Percentiles rank a stretch among this genome's conserved stretches.
Evolutionary conservation across 2,329 filamentous ascomycete genomes (phyloP).

Genomic region (Colletotrichum ledebouriae): DNA sequence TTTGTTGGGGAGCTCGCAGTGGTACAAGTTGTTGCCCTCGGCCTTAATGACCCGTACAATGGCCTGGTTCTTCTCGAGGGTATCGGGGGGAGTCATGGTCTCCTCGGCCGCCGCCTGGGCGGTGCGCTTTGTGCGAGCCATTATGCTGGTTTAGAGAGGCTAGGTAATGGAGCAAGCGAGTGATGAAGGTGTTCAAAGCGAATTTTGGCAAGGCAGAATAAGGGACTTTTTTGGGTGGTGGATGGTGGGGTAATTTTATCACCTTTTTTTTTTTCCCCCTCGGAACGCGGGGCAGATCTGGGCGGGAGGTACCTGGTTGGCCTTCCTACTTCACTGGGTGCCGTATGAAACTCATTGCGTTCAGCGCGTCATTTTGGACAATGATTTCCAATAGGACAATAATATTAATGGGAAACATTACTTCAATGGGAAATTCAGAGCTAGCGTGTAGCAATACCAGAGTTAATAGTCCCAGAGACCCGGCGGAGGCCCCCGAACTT

Average conservation of each 20-base stretch:
- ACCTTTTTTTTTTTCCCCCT: slow-evolving; percentile 19
- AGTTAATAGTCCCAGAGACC: background rate
- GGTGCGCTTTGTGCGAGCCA: slow-evolving; percentile 73
- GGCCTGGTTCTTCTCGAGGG: slow-evolving; percentile 71
- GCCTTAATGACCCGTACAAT: slow-evolving; percentile 85
- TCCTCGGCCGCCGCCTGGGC: slow-evolving; percentile 84
- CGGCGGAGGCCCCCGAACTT: background rate
- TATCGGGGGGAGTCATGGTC: slow-evolving; percentile 69
- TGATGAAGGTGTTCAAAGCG: background rate
- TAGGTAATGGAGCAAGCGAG: background rate
- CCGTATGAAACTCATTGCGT: too few species aligned
- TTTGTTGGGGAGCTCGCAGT: slow-evolving; percentile 77
- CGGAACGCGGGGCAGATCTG: slow-evolving; percentile 28
- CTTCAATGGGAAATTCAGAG: background rate
- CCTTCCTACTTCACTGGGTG: too few species aligned
- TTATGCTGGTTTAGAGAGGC: slow-evolving; percentile 35
- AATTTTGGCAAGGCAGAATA: background rate
- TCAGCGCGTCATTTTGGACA: too few species aligned
- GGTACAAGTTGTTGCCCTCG: slow-evolving; percentile 91
- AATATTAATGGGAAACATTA: background rate
- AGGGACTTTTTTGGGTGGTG: slow-evolving; percentile 9
- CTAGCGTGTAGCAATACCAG: too few species aligned
- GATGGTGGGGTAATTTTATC: slow-evolving; percentile 35
- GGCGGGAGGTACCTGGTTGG: too few species aligned
- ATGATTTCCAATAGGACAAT: too few species aligned